These are phyloP conservation scores for Neofusicoccum sp. DNA, from an alignment of 2,329 filamentous ascomycete genomes.

Conservation along the genomic window DNA sequence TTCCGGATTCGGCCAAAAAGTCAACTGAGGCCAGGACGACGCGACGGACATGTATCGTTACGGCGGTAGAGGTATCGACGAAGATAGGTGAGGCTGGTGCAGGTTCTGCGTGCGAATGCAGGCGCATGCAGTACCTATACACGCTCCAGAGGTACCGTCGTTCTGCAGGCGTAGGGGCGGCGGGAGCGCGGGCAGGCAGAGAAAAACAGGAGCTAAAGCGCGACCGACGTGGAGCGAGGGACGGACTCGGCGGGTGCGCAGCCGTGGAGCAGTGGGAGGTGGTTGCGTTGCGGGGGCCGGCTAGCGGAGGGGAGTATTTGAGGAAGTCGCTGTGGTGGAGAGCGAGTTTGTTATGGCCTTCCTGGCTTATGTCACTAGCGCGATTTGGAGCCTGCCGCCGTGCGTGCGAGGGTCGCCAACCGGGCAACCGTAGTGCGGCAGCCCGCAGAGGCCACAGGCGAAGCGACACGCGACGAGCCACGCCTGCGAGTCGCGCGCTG, in stretches of 20 bases:
- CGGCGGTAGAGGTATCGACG: slow-evolving; percentile 31
- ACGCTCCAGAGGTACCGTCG: neutral
- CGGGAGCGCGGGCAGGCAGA: neutral
- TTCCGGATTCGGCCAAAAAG: slow-evolving; percentile 12
- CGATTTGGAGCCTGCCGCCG: neutral
- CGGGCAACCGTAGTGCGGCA: slow-evolving; percentile 18
- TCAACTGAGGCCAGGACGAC: neutral
- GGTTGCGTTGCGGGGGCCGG: slow-evolving; percentile 21
- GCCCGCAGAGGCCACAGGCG: slow-evolving; percentile 9
- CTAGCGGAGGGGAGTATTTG: slow-evolving; percentile 23
- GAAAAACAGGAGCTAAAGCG: neutral
- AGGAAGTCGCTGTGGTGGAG: slow-evolving; percentile 28
- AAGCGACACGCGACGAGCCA: neutral
- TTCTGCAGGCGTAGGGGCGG: neutral
- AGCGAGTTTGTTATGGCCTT: slow-evolving; percentile 32
- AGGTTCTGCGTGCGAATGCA: slow-evolving; percentile 12
- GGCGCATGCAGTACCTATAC: slow-evolving; percentile 16
- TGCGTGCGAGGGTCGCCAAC: slow-evolving; percentile 1
- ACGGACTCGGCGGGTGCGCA: neutral
- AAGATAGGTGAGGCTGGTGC: slow-evolving; percentile 25
- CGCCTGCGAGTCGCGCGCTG: neutral
- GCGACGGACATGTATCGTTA: slow-evolving; percentile 38
- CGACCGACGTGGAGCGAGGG: slow-evolving; percentile 14
- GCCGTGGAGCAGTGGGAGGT: neutral
- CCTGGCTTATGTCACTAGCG: slow-evolving; percentile 19